Conservation (phyloP, 129 eudicot genomes). For the Flaveria bidentis region DNA sequence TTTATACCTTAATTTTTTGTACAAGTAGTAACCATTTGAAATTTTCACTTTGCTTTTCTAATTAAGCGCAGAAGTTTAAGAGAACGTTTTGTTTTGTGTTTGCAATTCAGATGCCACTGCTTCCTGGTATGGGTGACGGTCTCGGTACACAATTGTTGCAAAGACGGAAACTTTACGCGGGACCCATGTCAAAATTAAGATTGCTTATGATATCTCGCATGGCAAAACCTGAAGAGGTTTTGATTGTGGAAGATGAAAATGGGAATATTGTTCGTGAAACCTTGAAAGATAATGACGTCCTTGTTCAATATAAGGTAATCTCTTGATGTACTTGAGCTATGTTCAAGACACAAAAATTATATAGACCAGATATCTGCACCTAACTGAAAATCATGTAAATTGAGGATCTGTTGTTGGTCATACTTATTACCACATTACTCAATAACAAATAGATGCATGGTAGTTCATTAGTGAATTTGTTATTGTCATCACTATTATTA, state of each 20-base stretch:
- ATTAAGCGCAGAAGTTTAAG: neutral
- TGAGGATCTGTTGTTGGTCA: neutral
- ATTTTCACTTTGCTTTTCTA: neutral
- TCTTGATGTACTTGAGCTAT: conserved; percentile 3
- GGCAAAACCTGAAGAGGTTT: conserved; percentile 99
- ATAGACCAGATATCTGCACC: conserved; percentile 1
- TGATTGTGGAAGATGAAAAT: conserved; percentile 97
- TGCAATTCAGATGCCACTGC: conserved; percentile 56
- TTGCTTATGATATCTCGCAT: conserved; percentile 89
- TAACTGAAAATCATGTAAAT: neutral
- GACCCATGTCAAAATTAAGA: conserved; percentile 85
- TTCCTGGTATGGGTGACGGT: conserved; percentile 69
- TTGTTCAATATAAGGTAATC: conserved; percentile 93
- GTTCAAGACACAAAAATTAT: neutral
- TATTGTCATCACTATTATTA: neutral
- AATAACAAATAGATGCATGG: neutral
- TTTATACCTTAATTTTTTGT: neutral
- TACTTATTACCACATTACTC: neutral
- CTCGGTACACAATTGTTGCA: conserved; percentile 72
- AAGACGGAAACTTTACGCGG: conserved; percentile 81
- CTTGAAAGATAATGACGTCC: conserved; percentile 96
- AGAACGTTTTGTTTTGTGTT: conserved; percentile 7
- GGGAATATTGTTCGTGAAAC: conserved; percentile 99
- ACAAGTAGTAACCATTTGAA: neutral
- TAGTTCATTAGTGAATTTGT: neutral